Evolutionary conservation across 164 flowering plant genomes (phyloP), one percentile per base, ranked within the genome.

Genomic region (Aristolochia californica): DNA sequence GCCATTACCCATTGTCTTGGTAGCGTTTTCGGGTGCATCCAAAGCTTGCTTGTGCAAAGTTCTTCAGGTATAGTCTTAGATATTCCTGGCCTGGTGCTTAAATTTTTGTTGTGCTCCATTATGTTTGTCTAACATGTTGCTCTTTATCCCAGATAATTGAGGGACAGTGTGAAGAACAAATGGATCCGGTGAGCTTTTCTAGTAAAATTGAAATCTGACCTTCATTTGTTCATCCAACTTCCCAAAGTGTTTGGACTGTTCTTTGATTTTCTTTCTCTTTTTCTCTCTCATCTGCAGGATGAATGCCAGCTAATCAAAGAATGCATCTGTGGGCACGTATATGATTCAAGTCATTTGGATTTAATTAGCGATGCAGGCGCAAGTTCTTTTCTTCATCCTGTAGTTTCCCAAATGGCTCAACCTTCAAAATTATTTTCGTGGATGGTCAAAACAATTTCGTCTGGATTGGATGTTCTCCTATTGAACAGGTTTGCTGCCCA

Each of bases 41-140:
- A 91, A 84, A 68, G 81, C 95, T 45, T 91, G 98, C 76, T 82
- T 88, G 95, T 88, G 78, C 72, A 88, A 87, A 70, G 83, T 80
- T 70, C 84, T 91, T 61, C 98, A 91, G 95, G 98, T 91, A 79
- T 53, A 22, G 24, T 13, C 24, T 64, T 0, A 18, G 8, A 51
- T 49, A 12, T 8, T 10, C 16, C 13, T 22, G 27, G 14, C 23
- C 0, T 24, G 27, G 4, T 22, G 26, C 26, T 50, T 24, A 20
- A 26, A 3, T 15, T 23, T 22, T 50, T 11, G 7, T 1, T 48
- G 25, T 16, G 7, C 23, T 50, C 54, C 5, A 28, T 28, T 28
- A 15, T 28, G 43, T 30, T 54, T 14, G 43, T 18, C 15, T 15
- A 27, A 26, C 17, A 12, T 26, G 3, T 28, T 28, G 18, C 20